These are phyloP conservation scores for Lodderomyces metapsilosis DNA, from an alignment of 1,139 yeast species.

Conservation along the genomic window DNA sequence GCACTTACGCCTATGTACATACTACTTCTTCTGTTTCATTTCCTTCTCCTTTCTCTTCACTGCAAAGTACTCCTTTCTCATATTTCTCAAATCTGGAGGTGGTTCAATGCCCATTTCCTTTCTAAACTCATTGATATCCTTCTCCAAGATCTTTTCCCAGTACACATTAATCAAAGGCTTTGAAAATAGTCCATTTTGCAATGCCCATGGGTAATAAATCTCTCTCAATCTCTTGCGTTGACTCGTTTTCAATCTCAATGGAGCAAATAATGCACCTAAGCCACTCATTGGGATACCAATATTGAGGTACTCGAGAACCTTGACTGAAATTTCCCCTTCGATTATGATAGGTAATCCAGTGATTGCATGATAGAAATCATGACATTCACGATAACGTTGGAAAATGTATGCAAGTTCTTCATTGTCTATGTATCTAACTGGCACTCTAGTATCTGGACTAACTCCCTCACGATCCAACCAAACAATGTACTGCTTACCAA, in stretches of 20 bases:
- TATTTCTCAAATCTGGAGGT: conserved; percentile 73
- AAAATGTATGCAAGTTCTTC: conserved; percentile 88
- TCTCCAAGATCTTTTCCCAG: conserved; percentile 84
- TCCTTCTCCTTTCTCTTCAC: conserved; percentile 26
- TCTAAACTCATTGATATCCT: conserved; percentile 72
- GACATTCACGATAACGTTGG: conserved; percentile 94
- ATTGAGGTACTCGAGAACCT: conserved; percentile 89
- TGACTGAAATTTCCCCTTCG: conserved; percentile 94
- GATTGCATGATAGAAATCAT: conserved; percentile 92
- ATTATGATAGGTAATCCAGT: conserved; percentile 87
- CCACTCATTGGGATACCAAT: conserved; percentile 97
- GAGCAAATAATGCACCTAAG: conserved; percentile 84
- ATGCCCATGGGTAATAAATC: conserved; percentile 88
- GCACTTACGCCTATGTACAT: too few relatives aligned
- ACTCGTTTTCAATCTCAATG: conserved; percentile 59
- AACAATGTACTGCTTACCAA: conserved; percentile 74
- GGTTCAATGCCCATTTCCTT: conserved; percentile 65
- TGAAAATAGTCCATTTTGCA: conserved; percentile 68
- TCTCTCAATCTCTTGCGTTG: conserved; percentile 54
- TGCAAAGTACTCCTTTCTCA: conserved; percentile 48
- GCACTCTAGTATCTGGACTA: conserved; percentile 89
- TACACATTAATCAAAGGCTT: conserved; percentile 83
- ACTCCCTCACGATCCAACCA: conserved; percentile 90
- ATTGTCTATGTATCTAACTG: conserved; percentile 83
- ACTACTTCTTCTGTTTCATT: not conserved